Evolutionary conservation across 305 asterid species (phyloP).

Genomic region (Andrographis paniculata): DNA sequence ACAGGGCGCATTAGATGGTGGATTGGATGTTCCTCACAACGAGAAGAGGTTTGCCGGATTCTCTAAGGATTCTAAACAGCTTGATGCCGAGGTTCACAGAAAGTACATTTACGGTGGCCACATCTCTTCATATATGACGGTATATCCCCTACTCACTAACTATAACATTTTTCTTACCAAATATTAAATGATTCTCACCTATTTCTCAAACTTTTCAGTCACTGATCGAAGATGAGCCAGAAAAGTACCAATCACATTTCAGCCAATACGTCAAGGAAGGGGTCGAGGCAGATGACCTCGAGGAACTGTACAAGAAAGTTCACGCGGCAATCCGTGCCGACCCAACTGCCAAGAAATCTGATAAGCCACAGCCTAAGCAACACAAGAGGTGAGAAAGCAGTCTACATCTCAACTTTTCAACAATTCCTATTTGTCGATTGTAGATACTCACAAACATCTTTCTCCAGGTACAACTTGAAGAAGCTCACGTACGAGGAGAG

Average conservation of each 20-base stretch:
- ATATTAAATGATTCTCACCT: neutral
- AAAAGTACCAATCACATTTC: conserved; percentile 59
- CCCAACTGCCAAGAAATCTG: conserved; percentile 43
- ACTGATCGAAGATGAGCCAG: conserved; percentile 67
- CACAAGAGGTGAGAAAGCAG: conserved; percentile 47
- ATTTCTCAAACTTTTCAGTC: conserved; percentile 18
- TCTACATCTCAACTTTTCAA: no score
- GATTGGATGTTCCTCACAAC: conserved; percentile 83
- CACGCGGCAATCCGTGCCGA: conserved; percentile 79
- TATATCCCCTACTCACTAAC: conserved; percentile 4
- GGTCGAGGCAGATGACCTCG: conserved; percentile 45
- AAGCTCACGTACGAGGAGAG: conserved; percentile 71
- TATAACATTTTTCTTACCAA: neutral
- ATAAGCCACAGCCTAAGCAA: conserved; percentile 48
- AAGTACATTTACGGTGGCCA: conserved; percentile 90
- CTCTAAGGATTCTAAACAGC: conserved; percentile 56
- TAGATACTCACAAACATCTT: no score
- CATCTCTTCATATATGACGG: conserved; percentile 74
- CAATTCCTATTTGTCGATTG: neutral
- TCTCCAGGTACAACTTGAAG: conserved; percentile 56
- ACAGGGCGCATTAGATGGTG: conserved; percentile 94
- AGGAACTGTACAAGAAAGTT: conserved; percentile 58
- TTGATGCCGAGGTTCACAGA: conserved; percentile 73
- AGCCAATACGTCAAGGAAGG: conserved; percentile 45
- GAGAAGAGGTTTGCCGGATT: conserved; percentile 88